Evolutionary conservation across 1,284 basidiomycete species (phyloP), one percentile per base, ranked within the genome.

Genomic region (Trichosporon coremiiforme): DNA sequence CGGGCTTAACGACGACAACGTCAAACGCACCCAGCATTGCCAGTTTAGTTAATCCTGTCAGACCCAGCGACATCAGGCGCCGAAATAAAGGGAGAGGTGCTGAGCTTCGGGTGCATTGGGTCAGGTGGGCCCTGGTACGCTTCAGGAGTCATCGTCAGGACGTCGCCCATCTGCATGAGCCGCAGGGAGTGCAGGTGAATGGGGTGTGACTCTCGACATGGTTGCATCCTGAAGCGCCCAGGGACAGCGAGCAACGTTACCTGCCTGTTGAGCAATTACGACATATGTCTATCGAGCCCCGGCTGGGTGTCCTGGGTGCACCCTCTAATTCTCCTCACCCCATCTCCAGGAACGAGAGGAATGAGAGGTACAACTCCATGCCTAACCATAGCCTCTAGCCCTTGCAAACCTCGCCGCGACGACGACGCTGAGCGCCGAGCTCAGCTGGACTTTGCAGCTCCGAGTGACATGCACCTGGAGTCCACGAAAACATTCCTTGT

Each of bases 181-280:
- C 36, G 36, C 33, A 33, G 33, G 33, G 33, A 33, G 33, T 22
- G 47, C 45, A 47, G 29, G 57, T 60, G 57, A 60, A 60, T 60
- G 22, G 55, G 29, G 29, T 60, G 57, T 60, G 57, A 33, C 57
- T 33, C 22, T 15, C 10, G 8, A 17, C 47, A 20, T 8, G 47
- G 1, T 20, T n/a, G 47, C 47, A 22, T 31, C 57, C 57, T 60
- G 57, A 60, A 31, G 57, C 57, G 6, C 10, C 29, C 31, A 60
- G 57, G 57, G 57, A 60, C 31, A n/a, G 29, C 57, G 29, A 60
- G 57, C 57, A 7, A 60, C 57, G 57, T 60, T 60, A 60, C 57
- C 57, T 60, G 31, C 57, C 12, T 10, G 29, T 17, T 15, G 29
- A 33, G 57, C 57, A 33, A 60, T 60, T 60, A 60, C 57, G 57